Base-by-base conservation (phyloP, 495 filamentous ascomycete species). In the Aspergillus coremiiformis region DNA sequence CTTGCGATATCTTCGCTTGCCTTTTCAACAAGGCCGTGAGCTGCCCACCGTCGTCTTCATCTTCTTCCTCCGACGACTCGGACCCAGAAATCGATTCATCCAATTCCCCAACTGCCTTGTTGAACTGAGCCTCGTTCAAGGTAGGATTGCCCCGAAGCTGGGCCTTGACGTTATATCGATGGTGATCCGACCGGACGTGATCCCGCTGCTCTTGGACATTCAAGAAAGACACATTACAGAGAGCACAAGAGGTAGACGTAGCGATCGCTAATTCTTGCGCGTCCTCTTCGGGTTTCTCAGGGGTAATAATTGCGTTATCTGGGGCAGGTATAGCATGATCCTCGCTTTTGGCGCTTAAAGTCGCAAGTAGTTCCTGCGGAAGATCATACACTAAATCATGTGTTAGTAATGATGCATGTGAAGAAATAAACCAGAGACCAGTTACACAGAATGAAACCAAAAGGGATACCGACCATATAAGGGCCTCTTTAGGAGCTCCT, bases 71-170 rank as follows among this genome's bases (percentile, higher is more conserved):
- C 30, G 77, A 73, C 0, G 78, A 76, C 47, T 84, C 82, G 1
- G 79, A 93, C 1, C 91, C 92, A 5, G 92, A 97, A 52, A 97
- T 84, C 53, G 92, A 95, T 65, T 96, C 90, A 52, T 95, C 83
- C 17, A 95, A 74, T 30, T 89, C 81, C 15, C 83, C 89, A 10
- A 96, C 72, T 11, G 96, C 78, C 61, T 84, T 86, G 58, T 88
- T 85, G 50, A 97, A 97, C 39, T 95, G 86, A 10, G 59, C 57
- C 51, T 97, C 93, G 10, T 80, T 77, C 1, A 96, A 83, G 0
- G 83, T 71, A 10, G 72, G 74, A 41, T 73, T 76, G 0, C 87
- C 88, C 47, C 84, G 78, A 29, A 95, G 67, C 70, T 87, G 92
- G 62, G 87, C 89, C 66, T 95, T 96, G 44, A 96, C 65, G 64